Evolutionary conservation across 2,329 filamentous ascomycete genomes (phyloP), one percentile per base, ranked within the genome.

Genomic region (Didymosphaeria variabile): DNA sequence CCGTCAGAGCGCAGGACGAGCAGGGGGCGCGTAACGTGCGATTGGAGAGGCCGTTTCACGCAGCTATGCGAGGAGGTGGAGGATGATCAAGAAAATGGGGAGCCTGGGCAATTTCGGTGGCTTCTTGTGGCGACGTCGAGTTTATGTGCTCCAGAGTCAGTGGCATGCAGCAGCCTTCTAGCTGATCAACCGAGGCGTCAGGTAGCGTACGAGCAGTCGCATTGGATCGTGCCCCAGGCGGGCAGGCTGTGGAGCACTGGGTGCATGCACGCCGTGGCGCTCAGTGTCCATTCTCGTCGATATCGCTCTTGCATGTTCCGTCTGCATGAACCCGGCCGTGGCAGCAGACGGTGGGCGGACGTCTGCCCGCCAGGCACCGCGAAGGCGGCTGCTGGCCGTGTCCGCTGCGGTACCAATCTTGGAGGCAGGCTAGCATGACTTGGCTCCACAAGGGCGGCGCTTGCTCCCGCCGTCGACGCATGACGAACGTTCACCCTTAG

Each of bases 1-100:
- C 46, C 44, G 55, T 62, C 46, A 58, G 59, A 38, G 58, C 45
- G 53, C 53, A 56, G 51, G 31, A 36, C 29, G 47, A 32, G 55
- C 59, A 50, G 55, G 59, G 55, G 29, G 19, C 1, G 38, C 17
- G 38, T 21, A 19, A 5, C n/a, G 36, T 34, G 46, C 55, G 55
- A 50, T 52, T 58, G 38, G 56, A 46, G 50, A 53, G 29, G n/a
- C 15, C 17, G 54, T 45, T 58, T 32, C 55, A 52, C 45, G 47
- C 19, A 36, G 45, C 42, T 31, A 12, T 40, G 50, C 31, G 55
- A 21, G 45, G 9, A 38, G 32, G 19, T 26, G 46, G 46, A 42
- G 38, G 17, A 40, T 2, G 10, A n/a, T 40, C 38, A 40, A 36
- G 49, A 15, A 40, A 52, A 40, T 8, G 2, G 31, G 50, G 21